Percentiles rank a stretch among this genome's conserved stretches.
Evolutionary conservation across 208 protist genomes (phyloP).

Genomic region (Leishmania lainsoni): DNA sequence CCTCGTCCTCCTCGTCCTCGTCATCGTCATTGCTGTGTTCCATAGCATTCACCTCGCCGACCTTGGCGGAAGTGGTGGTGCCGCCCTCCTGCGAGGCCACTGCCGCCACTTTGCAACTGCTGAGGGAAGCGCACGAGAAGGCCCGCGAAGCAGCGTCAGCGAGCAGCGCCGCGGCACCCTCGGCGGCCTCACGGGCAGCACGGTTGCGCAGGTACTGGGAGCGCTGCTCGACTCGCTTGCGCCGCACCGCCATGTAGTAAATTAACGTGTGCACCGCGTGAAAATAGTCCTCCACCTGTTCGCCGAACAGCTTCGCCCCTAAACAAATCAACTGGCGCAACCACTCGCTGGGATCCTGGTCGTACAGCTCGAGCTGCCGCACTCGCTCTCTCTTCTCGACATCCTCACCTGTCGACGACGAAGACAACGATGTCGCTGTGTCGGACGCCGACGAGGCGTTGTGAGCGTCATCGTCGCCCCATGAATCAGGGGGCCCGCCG

Average conservation of each 20-base stretch:
- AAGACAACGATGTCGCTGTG: background rate
- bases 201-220: slow-evolving; percentile 4
- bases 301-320: background rate
- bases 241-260: slow-evolving; percentile 9
- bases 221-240: slow-evolving; percentile 16
- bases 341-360: background rate
- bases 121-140: background rate
- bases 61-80: background rate
- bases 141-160: background rate
- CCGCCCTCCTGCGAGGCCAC: background rate
- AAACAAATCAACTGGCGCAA: background rate
- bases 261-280: background rate
- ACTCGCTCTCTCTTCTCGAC: slow-evolving; percentile 3
- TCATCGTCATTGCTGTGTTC: background rate
- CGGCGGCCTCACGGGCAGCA: background rate
- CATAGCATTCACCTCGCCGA: background rate
- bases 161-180: background rate
- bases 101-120: background rate
- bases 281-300: slow-evolving; percentile 2
- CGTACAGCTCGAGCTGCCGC: slow-evolving; percentile 9
- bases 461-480: background rate
- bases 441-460: background rate
- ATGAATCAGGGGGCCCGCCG: background rate
- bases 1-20: background rate
- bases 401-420: background rate